Conservation (phyloP, 2,329 filamentous ascomycete genomes). For the Fusarium compactum region DNA sequence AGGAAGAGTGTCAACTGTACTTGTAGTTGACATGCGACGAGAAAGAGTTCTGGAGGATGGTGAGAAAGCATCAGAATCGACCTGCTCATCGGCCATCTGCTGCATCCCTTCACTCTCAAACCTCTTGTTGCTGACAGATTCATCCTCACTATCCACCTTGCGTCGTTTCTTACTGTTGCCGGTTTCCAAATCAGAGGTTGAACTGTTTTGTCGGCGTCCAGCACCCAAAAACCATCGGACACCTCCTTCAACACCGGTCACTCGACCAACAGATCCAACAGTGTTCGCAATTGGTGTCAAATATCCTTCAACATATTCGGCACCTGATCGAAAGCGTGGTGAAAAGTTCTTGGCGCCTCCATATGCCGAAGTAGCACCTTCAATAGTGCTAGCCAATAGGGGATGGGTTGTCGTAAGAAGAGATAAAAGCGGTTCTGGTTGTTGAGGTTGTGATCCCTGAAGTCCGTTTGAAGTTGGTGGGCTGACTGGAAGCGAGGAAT, state of each 20-base stretch:
- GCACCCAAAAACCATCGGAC: constrained; percentile 84
- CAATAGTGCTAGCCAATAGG: constrained; percentile 85
- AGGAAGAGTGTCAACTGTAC: constrained; percentile 80
- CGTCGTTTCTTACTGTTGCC: constrained; percentile 67
- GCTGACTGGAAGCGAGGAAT: constrained; percentile 57
- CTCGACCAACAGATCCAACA: constrained; percentile 83
- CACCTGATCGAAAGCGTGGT: constrained; percentile 87
- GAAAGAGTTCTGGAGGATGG: constrained; percentile 49
- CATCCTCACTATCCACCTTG: constrained; percentile 62
- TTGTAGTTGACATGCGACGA: constrained; percentile 72
- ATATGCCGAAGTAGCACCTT: constrained; percentile 86
- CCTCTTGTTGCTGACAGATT: constrained; percentile 48
- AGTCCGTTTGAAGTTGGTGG: constrained; percentile 53
- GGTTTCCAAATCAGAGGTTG: constrained; percentile 61
- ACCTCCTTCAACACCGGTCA: constrained; percentile 88
- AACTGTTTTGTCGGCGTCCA: constrained; percentile 63
- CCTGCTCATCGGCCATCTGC: constrained; percentile 42
- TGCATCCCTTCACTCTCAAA: constrained; percentile 48
- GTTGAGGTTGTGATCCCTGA: constrained; percentile 54
- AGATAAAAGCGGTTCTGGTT: constrained; percentile 84
- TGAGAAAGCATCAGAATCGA: constrained; percentile 44
- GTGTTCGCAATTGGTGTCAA: constrained; percentile 89
- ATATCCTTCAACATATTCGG: constrained; percentile 90
- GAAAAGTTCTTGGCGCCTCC: constrained; percentile 90
- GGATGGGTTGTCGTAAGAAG: constrained; percentile 91